These are phyloP conservation scores for Artemisia argyi DNA, from an alignment of 129 eudicot genomes.

Conservation along the genomic window DNA sequence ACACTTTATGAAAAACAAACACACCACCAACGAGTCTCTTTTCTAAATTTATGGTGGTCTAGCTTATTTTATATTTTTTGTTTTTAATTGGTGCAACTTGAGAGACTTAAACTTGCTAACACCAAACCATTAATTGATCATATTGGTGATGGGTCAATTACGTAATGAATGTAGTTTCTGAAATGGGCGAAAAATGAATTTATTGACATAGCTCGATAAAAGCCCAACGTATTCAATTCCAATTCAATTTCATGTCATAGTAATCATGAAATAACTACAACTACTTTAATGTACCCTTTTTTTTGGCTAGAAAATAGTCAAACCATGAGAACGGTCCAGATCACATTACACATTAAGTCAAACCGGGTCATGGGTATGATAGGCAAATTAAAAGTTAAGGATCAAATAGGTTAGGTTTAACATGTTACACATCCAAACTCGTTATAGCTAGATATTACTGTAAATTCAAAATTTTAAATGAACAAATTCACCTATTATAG, in stretches of 20 bases:
- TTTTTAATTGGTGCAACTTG: no score
- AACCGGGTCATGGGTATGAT: background rate
- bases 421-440: no score
- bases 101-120: conserved; percentile 16
- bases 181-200: conserved; percentile 15
- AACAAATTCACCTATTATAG: no score
- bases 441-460: no score
- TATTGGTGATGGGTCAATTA: conserved; percentile 14
- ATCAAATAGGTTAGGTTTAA: background rate
- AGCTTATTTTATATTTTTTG: no score
- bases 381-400: background rate
- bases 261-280: conserved; percentile 22
- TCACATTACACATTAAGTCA: background rate
- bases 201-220: conserved; percentile 7
- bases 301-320: background rate
- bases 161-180: conserved; percentile 22
- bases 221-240: background rate
- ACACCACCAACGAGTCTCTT: no score
- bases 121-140: background rate
- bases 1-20: no score
- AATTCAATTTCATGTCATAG: conserved; percentile 16
- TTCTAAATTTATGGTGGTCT: no score
- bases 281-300: conserved; percentile 9
- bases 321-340: background rate
- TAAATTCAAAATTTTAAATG: no score